Evolutionary conservation across 345 rosid species (phyloP), one percentile per base, ranked within the genome.

Genomic region (Limnanthes douglasii): DNA sequence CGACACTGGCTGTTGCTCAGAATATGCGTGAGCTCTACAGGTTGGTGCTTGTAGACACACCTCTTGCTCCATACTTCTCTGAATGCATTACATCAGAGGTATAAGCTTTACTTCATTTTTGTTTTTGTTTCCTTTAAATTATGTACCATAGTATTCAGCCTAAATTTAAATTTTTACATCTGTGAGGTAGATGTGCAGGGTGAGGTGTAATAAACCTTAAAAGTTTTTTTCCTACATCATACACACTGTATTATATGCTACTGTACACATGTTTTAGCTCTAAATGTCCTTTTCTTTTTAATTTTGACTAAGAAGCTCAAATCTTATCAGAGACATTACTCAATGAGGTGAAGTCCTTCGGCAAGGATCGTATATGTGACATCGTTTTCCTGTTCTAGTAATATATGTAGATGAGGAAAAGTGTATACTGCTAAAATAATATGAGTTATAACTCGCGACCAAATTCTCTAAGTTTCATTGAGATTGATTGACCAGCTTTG

Each of bases 21-120:
- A 90, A 90, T 48, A 85, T 90, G 96, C 50, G 99, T 20, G 99
- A 90, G 62, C 99, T 90, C 30, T 90, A 90, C 18, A 63, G 99
- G 38, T 60, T 90, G 75, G 99, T 90, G 50, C 99, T 90, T 60
- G 93, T 90, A 32, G 99, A 90, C 56, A 90, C 99, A 20, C 99
- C 99, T 11, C 50, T 90, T 23, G 99, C 99, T 56, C 99, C 99
- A 1, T 90, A 90, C 44, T 90, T 90, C 55, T 90, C 99, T 14
- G 96, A 90, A 54, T 90, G 99, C 55, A 65, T 90, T 43, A 85
- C 99, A 6, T 90, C 99, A 6, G 99, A 90, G 88, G 99, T 85
- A 61, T 24, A 6, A 5, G 20, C 13, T 46, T 23, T 8, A 17
- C 19, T 13, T 0, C 11, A 6, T 8, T 48, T 18, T 15, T 31